Evolutionary conservation across 306 rosid genomes (phyloP).

Genomic region (Quercus parvula): DNA sequence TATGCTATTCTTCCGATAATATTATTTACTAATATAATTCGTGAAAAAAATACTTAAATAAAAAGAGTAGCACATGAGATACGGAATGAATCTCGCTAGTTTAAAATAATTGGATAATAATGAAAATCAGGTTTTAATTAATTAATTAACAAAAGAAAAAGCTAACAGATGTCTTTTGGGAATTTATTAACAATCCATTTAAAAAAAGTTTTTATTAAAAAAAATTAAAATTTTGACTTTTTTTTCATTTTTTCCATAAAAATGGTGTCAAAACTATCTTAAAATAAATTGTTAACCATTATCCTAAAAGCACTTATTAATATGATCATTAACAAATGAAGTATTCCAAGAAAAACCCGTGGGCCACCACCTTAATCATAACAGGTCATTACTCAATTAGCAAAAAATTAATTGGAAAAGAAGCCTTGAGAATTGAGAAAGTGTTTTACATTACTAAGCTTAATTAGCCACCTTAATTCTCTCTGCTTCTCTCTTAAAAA

Average conservation of each 20-base stretch:
- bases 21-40: neutral
- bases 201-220: too few species aligned
- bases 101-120: neutral
- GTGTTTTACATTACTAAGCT: neutral
- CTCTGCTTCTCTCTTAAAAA: slow-evolving; percentile 8
- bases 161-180: too few species aligned
- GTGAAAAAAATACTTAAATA: neutral
- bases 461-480: neutral
- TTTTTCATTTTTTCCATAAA: too few species aligned
- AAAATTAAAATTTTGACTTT: too few species aligned
- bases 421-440: slow-evolving; percentile 27
- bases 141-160: too few species aligned
- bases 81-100: slow-evolving; percentile 42
- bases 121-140: neutral
- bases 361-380: slow-evolving; percentile 29
- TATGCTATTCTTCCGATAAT: neutral
- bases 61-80: neutral
- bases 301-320: too few species aligned
- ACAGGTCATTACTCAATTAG: neutral
- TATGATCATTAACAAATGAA: neutral
- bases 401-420: slow-evolving; percentile 16
- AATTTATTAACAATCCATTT: too few species aligned
- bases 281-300: too few species aligned
- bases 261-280: too few species aligned
- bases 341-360: slow-evolving; percentile 29